phyloP scores from a whole-genome alignment of 73 alveolate genomes.

The Paraurostyla sp. region DNA sequence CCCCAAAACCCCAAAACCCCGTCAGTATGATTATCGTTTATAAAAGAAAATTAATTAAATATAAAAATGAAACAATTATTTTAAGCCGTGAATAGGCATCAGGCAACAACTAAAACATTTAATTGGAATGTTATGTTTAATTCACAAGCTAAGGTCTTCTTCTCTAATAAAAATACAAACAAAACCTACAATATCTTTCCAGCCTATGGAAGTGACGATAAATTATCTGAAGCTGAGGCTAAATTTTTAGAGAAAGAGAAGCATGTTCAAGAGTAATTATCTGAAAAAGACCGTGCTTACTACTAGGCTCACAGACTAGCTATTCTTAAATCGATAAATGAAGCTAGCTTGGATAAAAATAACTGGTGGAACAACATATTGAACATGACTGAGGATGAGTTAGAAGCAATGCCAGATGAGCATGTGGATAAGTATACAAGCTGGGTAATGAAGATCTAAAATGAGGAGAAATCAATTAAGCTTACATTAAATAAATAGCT shows the following conservation, averaged over 20 bases:
- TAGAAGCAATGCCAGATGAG: slow-evolving; percentile 41
- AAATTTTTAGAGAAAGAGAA: slow-evolving; percentile 6
- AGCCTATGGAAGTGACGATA: not conserved
- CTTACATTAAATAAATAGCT: not conserved
- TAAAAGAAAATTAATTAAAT: no score
- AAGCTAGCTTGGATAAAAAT: not conserved
- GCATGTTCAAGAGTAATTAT: not conserved
- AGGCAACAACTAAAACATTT: not conserved
- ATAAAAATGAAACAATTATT: slow-evolving; percentile 38
- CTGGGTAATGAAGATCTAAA: not conserved
- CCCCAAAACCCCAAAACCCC: slow-evolving; percentile 2
- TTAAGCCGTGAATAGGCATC: not conserved
- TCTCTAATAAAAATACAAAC: not conserved
- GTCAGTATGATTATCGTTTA: no score
- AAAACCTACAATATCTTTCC: not conserved
- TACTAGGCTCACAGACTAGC: slow-evolving; percentile 40
- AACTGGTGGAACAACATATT: not conserved
- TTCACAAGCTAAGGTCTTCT: not conserved
- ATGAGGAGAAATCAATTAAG: not conserved
- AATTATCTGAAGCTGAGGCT: not conserved
- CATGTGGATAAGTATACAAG: not conserved
- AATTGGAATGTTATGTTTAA: not conserved
- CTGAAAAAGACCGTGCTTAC: slow-evolving; percentile 5
- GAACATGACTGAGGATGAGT: not conserved
- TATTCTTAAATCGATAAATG: not conserved